Base-by-base conservation (phyloP, 2,329 filamentous ascomycete species). In the Ophiocordyceps australis region DNA sequence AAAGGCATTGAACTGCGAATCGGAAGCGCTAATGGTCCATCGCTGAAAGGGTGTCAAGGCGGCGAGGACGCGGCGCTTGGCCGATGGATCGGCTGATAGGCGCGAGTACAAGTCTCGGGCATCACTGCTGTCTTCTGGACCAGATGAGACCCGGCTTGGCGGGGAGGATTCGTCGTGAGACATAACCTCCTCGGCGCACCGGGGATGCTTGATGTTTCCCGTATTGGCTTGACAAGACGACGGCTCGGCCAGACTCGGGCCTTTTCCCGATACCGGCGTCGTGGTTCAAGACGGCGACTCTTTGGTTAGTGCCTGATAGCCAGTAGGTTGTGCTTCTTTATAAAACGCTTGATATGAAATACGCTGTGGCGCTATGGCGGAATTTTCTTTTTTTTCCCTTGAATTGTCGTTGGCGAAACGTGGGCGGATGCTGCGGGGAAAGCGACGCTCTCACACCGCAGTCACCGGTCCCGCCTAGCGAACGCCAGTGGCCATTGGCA, bases 1-100 rank as follows among this genome's bases (percentile, higher is more conserved):
- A 29, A 94, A 61, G 34, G 82, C 81, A 48, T 91, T 81, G 48
- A 95, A 73, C 34, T 69, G 64, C 13, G 65, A 59, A 33, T 72
- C 63, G 18, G 66, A 68, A 26, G 68, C 66, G 20, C 45, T 40
- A 24, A 57, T 49, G 14, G 65, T 59, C 63, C 68, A 74, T 38
- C 52, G 55, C 43, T 74, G 60, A 34, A 70, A 40, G 26, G 49
- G 40, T 24, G 61, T 62, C 38, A 39, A 33, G 42, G 32, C 29
- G 18, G 39, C 34, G 40, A 45, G 34, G 31, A 37, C 40, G 15
- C 21, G 16, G 43, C 49, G 49, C 32, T 7, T 19, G 7, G 47
- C 38, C 31, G 45, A 38, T 37, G 41, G 38, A 34, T 48, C 46
- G n/a, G n/a, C n/a, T n/a, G n/a, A n/a, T n/a, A n/a, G n/a, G n/a